Percentiles rank a stretch among this genome's conserved stretches.
Conservation (phyloP, 2,329 filamentous ascomycete species). For the Colletotrichum viniferum region DNA sequence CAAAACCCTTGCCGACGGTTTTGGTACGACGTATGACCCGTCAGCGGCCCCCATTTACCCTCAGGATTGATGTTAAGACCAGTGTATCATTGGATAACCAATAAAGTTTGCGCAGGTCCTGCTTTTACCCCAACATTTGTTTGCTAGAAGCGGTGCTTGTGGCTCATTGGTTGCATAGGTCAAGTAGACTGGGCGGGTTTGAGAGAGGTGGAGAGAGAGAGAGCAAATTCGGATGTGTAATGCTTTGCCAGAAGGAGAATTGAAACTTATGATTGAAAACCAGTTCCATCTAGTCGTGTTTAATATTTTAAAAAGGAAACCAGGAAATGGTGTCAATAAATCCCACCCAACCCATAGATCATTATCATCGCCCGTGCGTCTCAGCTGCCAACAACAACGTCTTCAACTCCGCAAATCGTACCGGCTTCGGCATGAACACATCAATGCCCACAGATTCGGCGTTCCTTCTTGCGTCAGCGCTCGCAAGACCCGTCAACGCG, state of each 20-base stretch:
- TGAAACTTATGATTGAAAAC: not conserved
- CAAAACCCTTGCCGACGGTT: not conserved
- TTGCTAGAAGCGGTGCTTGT: too few relatives aligned
- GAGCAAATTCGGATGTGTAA: not conserved
- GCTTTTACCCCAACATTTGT: too few relatives aligned
- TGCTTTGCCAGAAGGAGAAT: not conserved
- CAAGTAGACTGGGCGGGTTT: fast-evolving
- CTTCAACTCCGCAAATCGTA: conserved; percentile 46
- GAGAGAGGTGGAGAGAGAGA: not conserved
- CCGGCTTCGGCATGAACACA: conserved; percentile 56
- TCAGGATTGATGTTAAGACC: not conserved
- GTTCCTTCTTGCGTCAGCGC: conserved; percentile 50
- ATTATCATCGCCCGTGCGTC: not conserved
- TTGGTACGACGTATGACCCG: not conserved
- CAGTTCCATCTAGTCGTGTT: not conserved
- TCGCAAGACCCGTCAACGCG: conserved; percentile 57
- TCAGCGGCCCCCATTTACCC: not conserved
- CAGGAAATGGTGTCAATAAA: not conserved
- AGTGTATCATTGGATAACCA: not conserved
- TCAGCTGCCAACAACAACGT: conserved; percentile 30
- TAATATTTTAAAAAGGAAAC: not conserved
- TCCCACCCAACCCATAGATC: not conserved
- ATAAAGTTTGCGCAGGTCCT: too few relatives aligned
- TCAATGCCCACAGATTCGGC: conserved; percentile 54
- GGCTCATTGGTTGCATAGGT: not conserved